These are phyloP conservation scores for Scutellaria galericulata DNA, from an alignment of 257 asterid species.

Conservation along the genomic window DNA sequence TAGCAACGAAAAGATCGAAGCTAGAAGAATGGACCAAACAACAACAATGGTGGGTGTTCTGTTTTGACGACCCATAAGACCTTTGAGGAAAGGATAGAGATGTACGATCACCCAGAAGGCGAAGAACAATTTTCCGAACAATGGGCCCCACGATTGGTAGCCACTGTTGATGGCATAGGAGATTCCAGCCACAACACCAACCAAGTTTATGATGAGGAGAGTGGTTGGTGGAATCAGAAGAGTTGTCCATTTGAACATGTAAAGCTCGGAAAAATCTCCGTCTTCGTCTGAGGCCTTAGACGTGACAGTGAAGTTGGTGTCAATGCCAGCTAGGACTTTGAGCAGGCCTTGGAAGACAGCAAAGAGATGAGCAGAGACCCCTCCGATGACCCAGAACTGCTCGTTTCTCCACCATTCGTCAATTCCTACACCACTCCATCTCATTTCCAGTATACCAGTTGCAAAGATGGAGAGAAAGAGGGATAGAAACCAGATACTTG, in stretches of 20 bases:
- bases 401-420: constrained; percentile 99
- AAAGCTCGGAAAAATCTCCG: constrained; percentile 89
- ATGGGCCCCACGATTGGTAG: constrained; percentile 97
- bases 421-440: constrained; percentile 98
- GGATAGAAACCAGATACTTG: constrained; percentile 92
- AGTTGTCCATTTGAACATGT: constrained; percentile 97
- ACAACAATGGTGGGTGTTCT: constrained; percentile 92
- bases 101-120: constrained; percentile 99
- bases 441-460: constrained; percentile 94
- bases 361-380: constrained; percentile 90
- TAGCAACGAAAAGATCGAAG: constrained; percentile 87
- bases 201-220: constrained; percentile 83
- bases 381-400: constrained; percentile 99
- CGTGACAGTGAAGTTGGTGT: constrained; percentile 95
- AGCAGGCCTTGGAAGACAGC: constrained; percentile 96
- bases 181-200: constrained; percentile 91
- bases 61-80: constrained; percentile 96
- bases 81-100: constrained; percentile 93
- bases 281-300: constrained; percentile 94
- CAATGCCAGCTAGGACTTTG: constrained; percentile 96
- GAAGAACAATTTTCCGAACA: constrained; percentile 88
- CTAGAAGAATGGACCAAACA: constrained; percentile 94
- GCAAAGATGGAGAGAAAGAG: constrained; percentile 96
- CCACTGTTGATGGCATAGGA: constrained; percentile 96
- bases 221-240: constrained; percentile 94